Conservation (phyloP, 352 stramenopile species). For the Phytophthora sp. region DNA sequence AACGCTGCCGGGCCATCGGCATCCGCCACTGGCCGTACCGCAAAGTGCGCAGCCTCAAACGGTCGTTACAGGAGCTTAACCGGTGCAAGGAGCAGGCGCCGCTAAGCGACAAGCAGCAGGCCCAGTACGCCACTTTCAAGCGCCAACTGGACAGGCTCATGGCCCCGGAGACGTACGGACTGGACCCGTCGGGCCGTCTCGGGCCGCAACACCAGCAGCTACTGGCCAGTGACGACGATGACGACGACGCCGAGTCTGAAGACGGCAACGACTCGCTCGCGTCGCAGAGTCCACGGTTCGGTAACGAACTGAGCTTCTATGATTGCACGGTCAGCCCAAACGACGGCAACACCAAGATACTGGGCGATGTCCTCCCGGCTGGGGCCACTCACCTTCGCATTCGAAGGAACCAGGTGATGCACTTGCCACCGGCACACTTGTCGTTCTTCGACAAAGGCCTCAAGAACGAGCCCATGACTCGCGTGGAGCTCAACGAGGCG, state of each 20-base stretch:
- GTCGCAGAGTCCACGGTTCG: slow-evolving; percentile 55
- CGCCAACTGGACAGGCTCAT: slow-evolving; percentile 72
- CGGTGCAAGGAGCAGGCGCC: slow-evolving; percentile 59
- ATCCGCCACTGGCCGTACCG: slow-evolving; percentile 79
- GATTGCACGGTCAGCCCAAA: slow-evolving; percentile 66
- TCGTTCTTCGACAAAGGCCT: slow-evolving; percentile 26
- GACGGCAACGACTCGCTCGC: slow-evolving; percentile 58
- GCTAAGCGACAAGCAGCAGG: slow-evolving; percentile 70
- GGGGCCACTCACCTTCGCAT: slow-evolving; percentile 52
- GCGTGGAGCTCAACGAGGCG: slow-evolving; percentile 15
- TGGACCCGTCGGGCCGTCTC: slow-evolving; percentile 65
- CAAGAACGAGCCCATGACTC: slow-evolving; percentile 13
- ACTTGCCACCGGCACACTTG: slow-evolving; percentile 31
- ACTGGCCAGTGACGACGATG: slow-evolving; percentile 33
- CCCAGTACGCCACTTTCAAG: slow-evolving; percentile 65
- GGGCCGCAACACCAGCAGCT: slow-evolving; percentile 38
- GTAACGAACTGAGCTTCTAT: slow-evolving; percentile 32
- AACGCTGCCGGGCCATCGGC: slow-evolving; percentile 71
- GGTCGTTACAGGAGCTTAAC: slow-evolving; percentile 66
- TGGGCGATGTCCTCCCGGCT: slow-evolving; percentile 52
- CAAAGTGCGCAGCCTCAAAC: slow-evolving; percentile 76
- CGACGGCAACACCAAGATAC: slow-evolving; percentile 45
- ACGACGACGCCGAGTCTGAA: slow-evolving; percentile 67
- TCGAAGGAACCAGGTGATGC: slow-evolving; percentile 52
- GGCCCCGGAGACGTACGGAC: slow-evolving; percentile 69